Evolutionary conservation across 495 filamentous ascomycete genomes (phyloP), one percentile per base, ranked within the genome.

Genomic region (Neurospora sp.): DNA sequence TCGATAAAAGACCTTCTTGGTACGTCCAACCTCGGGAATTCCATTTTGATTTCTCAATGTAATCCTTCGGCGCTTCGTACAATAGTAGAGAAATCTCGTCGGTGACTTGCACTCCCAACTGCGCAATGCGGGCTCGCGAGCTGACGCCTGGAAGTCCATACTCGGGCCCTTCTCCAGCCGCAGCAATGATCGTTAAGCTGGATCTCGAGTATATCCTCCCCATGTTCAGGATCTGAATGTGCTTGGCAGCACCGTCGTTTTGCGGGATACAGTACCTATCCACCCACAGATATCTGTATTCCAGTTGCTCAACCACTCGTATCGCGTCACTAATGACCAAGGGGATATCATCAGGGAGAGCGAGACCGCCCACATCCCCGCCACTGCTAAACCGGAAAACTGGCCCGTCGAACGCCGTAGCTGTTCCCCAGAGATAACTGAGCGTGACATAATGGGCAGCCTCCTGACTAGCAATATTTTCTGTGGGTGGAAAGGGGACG

Each of bases 1-100:
- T 71, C 0, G 82, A 77, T 11, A 85, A 73, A 0, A 81, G 38
- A 1, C 69, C 80, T 73, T 85, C 83, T 69, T 85, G 83, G 71
- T 76, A 85, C 3, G 82, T 85, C 83, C 83, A 85, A 3, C 78
- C 83, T 37, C 83, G 70, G 3, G 75, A 80, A 4, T 44, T 39
- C 83, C 81, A 84, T 31, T 71, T 76, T 0, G 44, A 83, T 75
- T 31, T 31, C 27, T 31, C 3, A 31, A 31, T 31, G 16, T 59
- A 1, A 27, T 16, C 2, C 2, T 22, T 35, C 37, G 71, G 75
- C 0, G 53, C 8, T n/a, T 73, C 5, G 18, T 61, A 61, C 5
- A 61, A 22, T 0, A 61, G 12, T 3, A 61, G 22, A 31, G 48
- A 61, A 5, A 31, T 14, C 12, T 61, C 22, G 5, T 61, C 48